Evolutionary conservation across 345 rosid species (phyloP), one percentile per base, ranked within the genome.

Genomic region (Gossypium thurberi): DNA sequence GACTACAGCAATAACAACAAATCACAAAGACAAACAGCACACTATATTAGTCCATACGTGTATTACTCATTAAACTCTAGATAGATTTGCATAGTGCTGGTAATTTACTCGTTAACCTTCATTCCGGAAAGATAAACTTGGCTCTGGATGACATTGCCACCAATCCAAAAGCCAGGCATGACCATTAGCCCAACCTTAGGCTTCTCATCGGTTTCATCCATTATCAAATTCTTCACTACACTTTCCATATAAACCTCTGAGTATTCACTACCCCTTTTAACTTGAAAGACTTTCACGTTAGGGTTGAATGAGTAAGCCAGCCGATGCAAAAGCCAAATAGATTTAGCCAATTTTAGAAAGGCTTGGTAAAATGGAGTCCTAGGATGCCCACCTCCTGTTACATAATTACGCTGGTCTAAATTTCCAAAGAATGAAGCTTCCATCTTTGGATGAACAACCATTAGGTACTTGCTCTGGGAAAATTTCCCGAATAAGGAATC

Each of bases 361-460:
- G 90, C 94, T 75, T 87, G 90, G 81, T 91, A 91, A 63, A 91
- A 89, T 26, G 89, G 84, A 0, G 97, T 89, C 83, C 97, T 84
- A 9, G 94, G 93, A 74, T 89, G 93, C 12, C 97, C 94, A 43
- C 94, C 94, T 48, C 90, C 90, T 67, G 77, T 76, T 10, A 91
- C 78, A 73, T 83, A 89, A 74, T 87, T 89, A 71, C 90, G 81
- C 74, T 91, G 95, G 81, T 89, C 95, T 55, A 89, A 74, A 50
- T 89, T 88, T 18, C 95, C 97, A 48, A 91, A 91, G 87, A 91
- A 91, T 0, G 97, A 91, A 72, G 91, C 93, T 76, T 91, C 97
- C 93, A 91, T 88, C 84, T 91, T 91, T 4, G 91, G 90, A 43
- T 91, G 97, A 76, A 91, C 85, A 62, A 91, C 88, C 65, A 71